Evolutionary conservation across 352 stramenopile species (phyloP), one percentile per base, ranked within the genome.

Genomic region (Globisporangium rhizosaccharum): DNA sequence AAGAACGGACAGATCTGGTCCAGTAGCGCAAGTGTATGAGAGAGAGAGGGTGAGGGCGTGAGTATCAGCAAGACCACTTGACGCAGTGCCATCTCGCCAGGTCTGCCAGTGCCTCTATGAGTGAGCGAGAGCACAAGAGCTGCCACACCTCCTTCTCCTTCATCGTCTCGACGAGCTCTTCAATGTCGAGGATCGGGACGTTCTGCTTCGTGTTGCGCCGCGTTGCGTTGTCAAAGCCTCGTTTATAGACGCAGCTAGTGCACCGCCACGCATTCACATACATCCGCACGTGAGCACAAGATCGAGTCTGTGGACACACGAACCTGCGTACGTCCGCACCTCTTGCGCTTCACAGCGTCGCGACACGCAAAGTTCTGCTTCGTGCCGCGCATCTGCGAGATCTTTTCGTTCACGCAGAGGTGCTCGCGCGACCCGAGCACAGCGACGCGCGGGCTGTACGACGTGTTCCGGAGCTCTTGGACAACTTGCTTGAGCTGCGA

Each of bases 401-500:
- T 79, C 56, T 98, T 97, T 1, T 96, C 88, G 73, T 99, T 86
- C 18, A 99, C 94, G 57, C 97, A 99, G 37, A 99, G 88, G 71
- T 99, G 96, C 71, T 99, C 96, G 54, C 96, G 69, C 30, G 93
- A 98, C 39, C 95, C 97, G 0, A 99, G 70, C 26, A 99, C 87
- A 0, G 86, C 83, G 17, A 96, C 65, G 1, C 70, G 76, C 8
- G 94, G 94, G 18, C 78, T 72, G 71, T 99, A 99, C n/a, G 82
- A 71, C 28, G 96, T 99, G 66, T 89, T 97, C 51, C 96, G 96
- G 23, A 99, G 79, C 70, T 99, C 96, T 54, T 97, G 82, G 9
- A 99, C 86, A 25, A 99, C 97, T 67, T 99, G 95, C 39, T 96
- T 96, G 15, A 99, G 78, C 72, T 99, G 97, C n/a, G 92, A 98